Conservation (phyloP, 768 basidiomycete genomes). For the Gelatoporia subvermispora region DNA sequence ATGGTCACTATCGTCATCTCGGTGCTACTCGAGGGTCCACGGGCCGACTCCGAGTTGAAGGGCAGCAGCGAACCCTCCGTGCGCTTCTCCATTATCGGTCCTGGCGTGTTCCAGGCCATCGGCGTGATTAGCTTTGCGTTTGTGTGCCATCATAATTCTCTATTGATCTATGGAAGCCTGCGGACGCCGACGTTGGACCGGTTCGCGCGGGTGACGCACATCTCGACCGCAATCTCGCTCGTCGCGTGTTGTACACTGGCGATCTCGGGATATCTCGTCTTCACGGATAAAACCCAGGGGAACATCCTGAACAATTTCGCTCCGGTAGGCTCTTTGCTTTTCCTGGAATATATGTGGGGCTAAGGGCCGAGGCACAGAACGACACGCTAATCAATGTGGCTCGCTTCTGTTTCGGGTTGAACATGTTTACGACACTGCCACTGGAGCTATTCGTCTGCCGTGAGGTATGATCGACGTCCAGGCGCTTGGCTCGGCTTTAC, state of each 20-base stretch:
- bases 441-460: conserved; percentile 96
- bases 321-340: conserved; percentile 39
- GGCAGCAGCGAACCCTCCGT: conserved; percentile 58
- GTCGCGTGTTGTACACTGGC: conserved; percentile 83
- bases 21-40: conserved; percentile 78
- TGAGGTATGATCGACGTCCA: conserved; percentile 68
- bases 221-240: conserved; percentile 81
- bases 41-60: conserved; percentile 65
- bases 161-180: conserved; percentile 92
- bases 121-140: conserved; percentile 97
- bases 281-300: conserved; percentile 90
- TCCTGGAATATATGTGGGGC: not conserved
- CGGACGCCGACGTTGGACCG: conserved; percentile 91
- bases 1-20: conserved; percentile 91
- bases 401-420: conserved; percentile 87
- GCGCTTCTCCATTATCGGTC: conserved; percentile 69
- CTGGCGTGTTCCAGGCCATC: conserved; percentile 90
- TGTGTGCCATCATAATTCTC: conserved; percentile 96
- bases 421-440: conserved; percentile 98
- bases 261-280: conserved; percentile 79
- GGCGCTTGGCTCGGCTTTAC: not conserved
- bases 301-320: conserved; percentile 97
- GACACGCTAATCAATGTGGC: conserved; percentile 95
- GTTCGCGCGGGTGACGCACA: conserved; percentile 88
- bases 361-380: conserved; percentile 34